phyloP scores from a whole-genome alignment of 2,329 filamentous ascomycete species.

The Monosporascus sp. region DNA sequence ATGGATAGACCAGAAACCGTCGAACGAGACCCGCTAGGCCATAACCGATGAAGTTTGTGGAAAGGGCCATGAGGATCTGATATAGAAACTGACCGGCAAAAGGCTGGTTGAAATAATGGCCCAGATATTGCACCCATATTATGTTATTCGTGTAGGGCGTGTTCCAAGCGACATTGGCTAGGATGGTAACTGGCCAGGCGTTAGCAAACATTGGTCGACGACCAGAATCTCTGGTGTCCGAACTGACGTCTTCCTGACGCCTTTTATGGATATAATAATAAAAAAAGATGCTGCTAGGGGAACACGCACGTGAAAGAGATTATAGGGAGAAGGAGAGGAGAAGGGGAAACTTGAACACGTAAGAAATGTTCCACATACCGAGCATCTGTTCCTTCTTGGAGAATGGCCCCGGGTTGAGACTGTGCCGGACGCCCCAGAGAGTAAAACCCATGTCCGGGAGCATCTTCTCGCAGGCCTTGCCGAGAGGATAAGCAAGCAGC shows the following conservation, averaged over 20 bases:
- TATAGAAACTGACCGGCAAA: conserved; percentile 45
- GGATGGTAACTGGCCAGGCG: conserved; percentile 41
- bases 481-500: conserved; percentile 51
- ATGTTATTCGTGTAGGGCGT: conserved; percentile 46
- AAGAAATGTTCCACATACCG: background rate
- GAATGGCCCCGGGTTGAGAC: conserved; percentile 34
- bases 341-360: too few species aligned
- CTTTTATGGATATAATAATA: too few species aligned
- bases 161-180: conserved; percentile 53
- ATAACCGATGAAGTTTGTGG: conserved; percentile 52
- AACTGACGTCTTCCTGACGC: background rate
- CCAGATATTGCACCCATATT: conserved; percentile 45
- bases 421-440: conserved; percentile 32
- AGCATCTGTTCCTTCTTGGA: conserved; percentile 57
- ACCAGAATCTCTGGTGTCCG: background rate
- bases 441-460: conserved; percentile 48
- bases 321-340: too few species aligned
- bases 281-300: background rate
- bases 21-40: conserved; percentile 45
- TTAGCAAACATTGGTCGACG: background rate
- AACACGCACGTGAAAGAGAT: background rate
- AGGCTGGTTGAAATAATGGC: conserved; percentile 45
- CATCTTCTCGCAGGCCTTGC: conserved; percentile 44
- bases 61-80: conserved; percentile 44
- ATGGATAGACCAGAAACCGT: conserved; percentile 47